These are phyloP conservation scores for Aspergillus bombycis DNA, from an alignment of 2,329 filamentous ascomycete species.

Conservation along the genomic window DNA sequence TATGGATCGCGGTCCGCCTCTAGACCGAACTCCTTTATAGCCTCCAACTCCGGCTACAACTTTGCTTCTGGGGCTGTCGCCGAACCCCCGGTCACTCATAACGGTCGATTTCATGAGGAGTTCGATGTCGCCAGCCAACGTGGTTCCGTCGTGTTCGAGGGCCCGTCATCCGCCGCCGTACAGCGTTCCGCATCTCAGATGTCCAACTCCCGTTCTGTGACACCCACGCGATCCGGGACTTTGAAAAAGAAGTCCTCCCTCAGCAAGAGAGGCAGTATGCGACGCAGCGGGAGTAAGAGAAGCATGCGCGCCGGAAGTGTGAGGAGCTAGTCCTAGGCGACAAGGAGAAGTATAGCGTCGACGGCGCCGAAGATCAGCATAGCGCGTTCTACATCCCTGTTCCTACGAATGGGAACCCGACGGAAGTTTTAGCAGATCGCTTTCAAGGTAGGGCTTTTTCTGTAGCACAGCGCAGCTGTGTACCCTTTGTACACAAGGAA, in stretches of 20 bases:
- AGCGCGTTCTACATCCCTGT: slow-evolving; percentile 90
- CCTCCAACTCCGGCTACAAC: slow-evolving; percentile 40
- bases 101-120: slow-evolving; percentile 45
- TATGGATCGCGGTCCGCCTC: slow-evolving; percentile 39
- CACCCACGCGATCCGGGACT: slow-evolving; percentile 65
- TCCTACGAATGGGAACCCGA: slow-evolving; percentile 83
- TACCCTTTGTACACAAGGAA: slow-evolving; percentile 1
- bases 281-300: slow-evolving; percentile 76
- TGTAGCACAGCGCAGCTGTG: neutral
- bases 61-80: slow-evolving; percentile 36
- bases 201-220: slow-evolving; percentile 44
- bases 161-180: slow-evolving; percentile 29
- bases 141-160: slow-evolving; percentile 38
- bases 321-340: slow-evolving; percentile 75
- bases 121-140: slow-evolving; percentile 39
- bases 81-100: slow-evolving; percentile 38
- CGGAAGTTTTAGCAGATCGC: slow-evolving; percentile 80
- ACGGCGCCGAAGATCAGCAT: slow-evolving; percentile 65
- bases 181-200: slow-evolving; percentile 47
- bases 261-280: slow-evolving; percentile 72
- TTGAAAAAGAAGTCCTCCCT: slow-evolving; percentile 87
- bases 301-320: slow-evolving; percentile 87
- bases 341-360: slow-evolving; percentile 50
- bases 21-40: slow-evolving; percentile 46
- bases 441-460: slow-evolving; percentile 73